Conservation (phyloP, 345 rosid species). For the Lumnitzera racemosa region DNA sequence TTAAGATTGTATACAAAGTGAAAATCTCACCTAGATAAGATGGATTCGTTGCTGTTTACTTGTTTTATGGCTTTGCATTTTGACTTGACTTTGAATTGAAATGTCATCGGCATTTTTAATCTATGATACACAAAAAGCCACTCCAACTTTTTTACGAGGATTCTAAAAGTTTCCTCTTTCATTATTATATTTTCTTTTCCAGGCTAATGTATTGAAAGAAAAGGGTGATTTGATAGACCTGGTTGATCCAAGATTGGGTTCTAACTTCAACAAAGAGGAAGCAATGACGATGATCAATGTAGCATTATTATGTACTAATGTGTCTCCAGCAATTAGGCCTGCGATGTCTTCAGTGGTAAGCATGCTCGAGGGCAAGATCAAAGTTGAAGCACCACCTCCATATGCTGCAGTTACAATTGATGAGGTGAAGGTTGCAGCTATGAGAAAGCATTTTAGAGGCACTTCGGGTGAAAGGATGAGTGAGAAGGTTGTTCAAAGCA, state of each 20-base stretch:
- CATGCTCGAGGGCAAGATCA: constrained; percentile 10
- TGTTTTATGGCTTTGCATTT: too few species aligned
- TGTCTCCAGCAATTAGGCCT: constrained; percentile 7
- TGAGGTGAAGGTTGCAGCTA: constrained; percentile 1
- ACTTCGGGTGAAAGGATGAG: background rate
- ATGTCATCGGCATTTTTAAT: too few species aligned
- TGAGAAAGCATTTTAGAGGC: constrained; percentile 13
- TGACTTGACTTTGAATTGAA: too few species aligned
- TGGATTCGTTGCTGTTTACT: too few species aligned
- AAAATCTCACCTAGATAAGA: too few species aligned
- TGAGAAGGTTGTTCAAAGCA: constrained; percentile 7
- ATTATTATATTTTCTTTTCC: background rate
- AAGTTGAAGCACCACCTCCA: constrained; percentile 1
- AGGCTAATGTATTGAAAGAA: constrained; percentile 5
- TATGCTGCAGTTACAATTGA: background rate
- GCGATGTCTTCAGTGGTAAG: constrained; percentile 10
- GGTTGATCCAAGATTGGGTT: constrained; percentile 9
- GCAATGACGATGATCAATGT: constrained; percentile 6
- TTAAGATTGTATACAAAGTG: too few species aligned
- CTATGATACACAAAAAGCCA: too few species aligned
- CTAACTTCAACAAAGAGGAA: constrained; percentile 5
- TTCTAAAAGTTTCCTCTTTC: background rate
- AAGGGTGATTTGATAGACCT: constrained; percentile 3
- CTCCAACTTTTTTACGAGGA: background rate
- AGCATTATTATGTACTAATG: constrained; percentile 9